Conservation (phyloP, 208 protist genomes). For the Jaenimonas drosophilae region DNA sequence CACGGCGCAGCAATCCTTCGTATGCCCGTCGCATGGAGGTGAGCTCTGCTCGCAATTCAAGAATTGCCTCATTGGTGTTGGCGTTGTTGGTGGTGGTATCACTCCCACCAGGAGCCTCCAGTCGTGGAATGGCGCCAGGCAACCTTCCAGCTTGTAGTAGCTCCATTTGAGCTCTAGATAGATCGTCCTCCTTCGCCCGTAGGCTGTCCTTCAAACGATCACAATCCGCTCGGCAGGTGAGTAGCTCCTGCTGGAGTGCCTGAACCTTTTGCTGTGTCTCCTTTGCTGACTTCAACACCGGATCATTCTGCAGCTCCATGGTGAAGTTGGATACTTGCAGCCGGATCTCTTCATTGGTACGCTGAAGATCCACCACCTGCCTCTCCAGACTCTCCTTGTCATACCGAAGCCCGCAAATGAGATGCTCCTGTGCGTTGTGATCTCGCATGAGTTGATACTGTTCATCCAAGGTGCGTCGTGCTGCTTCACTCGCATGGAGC, state of each 20-base stretch:
- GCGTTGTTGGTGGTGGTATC: background rate
- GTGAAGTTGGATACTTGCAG: slow-evolving; percentile 78
- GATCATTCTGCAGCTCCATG: slow-evolving; percentile 83
- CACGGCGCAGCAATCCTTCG: too few species aligned
- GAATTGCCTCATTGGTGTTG: too few species aligned
- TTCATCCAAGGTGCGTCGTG: slow-evolving; percentile 60
- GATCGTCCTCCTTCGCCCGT: slow-evolving; percentile 59
- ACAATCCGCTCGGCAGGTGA: slow-evolving; percentile 19
- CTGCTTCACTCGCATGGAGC: slow-evolving; percentile 83
- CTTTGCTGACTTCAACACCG: slow-evolving; percentile 54
- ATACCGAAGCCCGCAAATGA: slow-evolving; percentile 32
- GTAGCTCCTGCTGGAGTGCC: slow-evolving; percentile 59
- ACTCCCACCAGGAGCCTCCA: background rate
- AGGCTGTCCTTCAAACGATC: slow-evolving; percentile 37
- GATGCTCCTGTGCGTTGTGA: slow-evolving; percentile 16
- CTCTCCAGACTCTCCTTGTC: slow-evolving; percentile 64
- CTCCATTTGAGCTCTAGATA: slow-evolving; percentile 55
- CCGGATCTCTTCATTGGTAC: slow-evolving; percentile 66
- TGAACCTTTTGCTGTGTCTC: slow-evolving; percentile 53
- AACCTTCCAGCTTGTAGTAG: slow-evolving; percentile 44
- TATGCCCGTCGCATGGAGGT: too few species aligned
- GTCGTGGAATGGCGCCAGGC: slow-evolving; percentile 4
- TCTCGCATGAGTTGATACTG: slow-evolving; percentile 54
- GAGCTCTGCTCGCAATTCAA: too few species aligned
- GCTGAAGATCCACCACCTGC: slow-evolving; percentile 66